Evolutionary conservation across 441 rosid species (phyloP).

Genomic region (Brassica hybrid): DNA sequence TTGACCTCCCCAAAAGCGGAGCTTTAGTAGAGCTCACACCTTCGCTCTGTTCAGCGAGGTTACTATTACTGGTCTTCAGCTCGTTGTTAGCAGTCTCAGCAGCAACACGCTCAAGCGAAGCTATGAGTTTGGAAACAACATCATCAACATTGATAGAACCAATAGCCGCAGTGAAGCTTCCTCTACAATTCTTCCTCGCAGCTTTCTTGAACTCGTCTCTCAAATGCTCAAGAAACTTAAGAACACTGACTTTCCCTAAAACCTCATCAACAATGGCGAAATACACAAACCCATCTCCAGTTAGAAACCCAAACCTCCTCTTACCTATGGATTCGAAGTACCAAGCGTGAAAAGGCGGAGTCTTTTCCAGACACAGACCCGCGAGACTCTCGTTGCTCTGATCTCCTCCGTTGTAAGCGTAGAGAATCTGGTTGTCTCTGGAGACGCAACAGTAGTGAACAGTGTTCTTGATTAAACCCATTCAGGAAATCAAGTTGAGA

Average conservation of each 20-base stretch:
- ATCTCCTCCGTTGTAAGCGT: constrained; percentile 62
- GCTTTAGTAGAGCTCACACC: constrained; percentile 73
- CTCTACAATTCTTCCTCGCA: constrained; percentile 62
- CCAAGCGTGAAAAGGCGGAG: constrained; percentile 78
- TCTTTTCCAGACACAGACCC: constrained; percentile 60
- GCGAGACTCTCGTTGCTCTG: constrained; percentile 59
- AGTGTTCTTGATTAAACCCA: constrained; percentile 45
- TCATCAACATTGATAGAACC: constrained; percentile 54
- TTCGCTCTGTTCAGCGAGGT: constrained; percentile 36
- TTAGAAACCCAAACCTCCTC: constrained; percentile 65
- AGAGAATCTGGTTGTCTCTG: constrained; percentile 57
- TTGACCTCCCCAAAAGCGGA: constrained; percentile 66
- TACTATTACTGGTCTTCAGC: too few species aligned
- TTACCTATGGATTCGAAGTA: constrained; percentile 73
- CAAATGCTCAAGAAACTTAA: constrained; percentile 64
- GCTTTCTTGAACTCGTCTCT: constrained; percentile 77
- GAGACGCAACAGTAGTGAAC: constrained; percentile 78
- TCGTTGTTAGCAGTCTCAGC: constrained; percentile 43
- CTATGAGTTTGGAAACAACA: constrained; percentile 60
- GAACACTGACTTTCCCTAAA: constrained; percentile 54
- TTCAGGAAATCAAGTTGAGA: constrained; percentile 35
- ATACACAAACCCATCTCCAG: constrained; percentile 73
- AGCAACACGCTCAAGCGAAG: constrained; percentile 67
- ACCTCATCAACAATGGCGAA: constrained; percentile 69
- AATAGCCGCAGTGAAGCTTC: constrained; percentile 65